Evolutionary conservation across 345 rosid genomes (phyloP).

Genomic region (Pistacia atlantica): DNA sequence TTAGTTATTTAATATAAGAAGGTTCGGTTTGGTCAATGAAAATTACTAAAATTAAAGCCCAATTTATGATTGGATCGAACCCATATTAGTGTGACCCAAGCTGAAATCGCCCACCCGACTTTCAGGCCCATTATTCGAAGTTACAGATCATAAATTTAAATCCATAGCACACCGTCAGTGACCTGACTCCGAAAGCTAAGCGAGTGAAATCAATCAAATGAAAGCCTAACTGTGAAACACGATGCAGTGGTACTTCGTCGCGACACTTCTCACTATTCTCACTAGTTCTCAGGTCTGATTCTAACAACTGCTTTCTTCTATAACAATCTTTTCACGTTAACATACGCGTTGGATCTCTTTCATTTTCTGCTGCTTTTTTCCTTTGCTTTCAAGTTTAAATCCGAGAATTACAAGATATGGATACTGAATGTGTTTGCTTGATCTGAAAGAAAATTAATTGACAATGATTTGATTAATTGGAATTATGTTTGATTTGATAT

Average conservation of each 20-base stretch:
- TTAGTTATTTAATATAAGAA: too few relatives aligned
- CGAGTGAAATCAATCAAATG: not conserved
- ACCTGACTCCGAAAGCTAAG: not conserved
- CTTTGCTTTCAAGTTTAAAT: not conserved
- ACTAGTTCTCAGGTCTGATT: constrained; percentile 54
- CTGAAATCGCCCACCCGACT: not conserved
- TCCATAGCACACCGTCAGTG: not conserved
- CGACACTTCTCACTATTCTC: constrained; percentile 50
- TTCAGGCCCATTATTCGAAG: not conserved
- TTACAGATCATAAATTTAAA: too few relatives aligned
- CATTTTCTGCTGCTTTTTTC: not conserved
- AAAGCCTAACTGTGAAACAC: constrained; percentile 2
- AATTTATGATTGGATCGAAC: not conserved
- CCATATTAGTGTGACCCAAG: not conserved
- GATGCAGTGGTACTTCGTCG: constrained; percentile 59
- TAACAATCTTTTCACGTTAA: not conserved
- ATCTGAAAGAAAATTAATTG: not conserved
- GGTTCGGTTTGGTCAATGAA: too few relatives aligned
- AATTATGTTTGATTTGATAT: not conserved
- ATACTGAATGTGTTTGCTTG: not conserved
- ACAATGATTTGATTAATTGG: not conserved
- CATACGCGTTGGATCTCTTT: not conserved
- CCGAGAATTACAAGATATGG: not conserved
- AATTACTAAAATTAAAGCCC: too few relatives aligned
- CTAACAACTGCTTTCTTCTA: not conserved